These are phyloP conservation scores for Hysterangium stoloniferum DNA, from an alignment of 768 basidiomycete species.

Conservation along the genomic window DNA sequence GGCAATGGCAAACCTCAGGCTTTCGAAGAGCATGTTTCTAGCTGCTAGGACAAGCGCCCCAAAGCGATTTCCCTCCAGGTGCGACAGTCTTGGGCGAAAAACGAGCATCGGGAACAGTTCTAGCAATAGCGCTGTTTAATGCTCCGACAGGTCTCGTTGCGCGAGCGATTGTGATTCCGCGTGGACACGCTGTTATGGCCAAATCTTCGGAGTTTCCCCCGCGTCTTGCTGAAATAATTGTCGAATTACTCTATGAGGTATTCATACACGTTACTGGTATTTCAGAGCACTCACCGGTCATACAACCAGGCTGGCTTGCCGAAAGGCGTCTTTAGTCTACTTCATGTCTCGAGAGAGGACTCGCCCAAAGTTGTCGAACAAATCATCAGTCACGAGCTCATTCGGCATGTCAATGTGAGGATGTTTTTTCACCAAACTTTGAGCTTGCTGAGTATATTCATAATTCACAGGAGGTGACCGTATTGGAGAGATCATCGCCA, in stretches of 20 bases:
- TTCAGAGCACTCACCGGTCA: no score
- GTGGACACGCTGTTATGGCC: conserved; percentile 49
- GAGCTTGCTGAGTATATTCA: no score
- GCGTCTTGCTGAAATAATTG: conserved; percentile 35
- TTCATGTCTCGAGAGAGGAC: conserved; percentile 39
- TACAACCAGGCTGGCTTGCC: conserved; percentile 47
- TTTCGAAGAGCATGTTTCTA: no score
- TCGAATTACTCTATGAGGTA: conserved; percentile 42
- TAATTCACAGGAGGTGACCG: conserved; percentile 53
- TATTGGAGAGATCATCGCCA: conserved; percentile 45
- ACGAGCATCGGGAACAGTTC: conserved; percentile 40
- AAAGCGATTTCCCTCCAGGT: conserved; percentile 35
- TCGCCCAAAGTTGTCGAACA: conserved; percentile 39
- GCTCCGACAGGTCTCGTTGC: conserved; percentile 38
- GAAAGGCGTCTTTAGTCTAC: conserved; percentile 47
- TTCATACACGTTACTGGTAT: no score
- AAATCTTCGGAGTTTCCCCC: conserved; percentile 47
- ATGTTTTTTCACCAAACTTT: no score
- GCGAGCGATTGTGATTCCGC: conserved; percentile 36
- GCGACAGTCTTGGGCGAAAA: conserved; percentile 35
- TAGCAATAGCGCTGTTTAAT: conserved; percentile 52
- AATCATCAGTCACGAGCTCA: conserved; percentile 46
- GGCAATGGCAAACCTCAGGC: no score
- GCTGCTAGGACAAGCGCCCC: conserved; percentile 37
- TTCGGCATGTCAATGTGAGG: conserved; percentile 48